A percentile compares a stretch with the other conserved stretches of the same genome.
Evolutionary conservation across 352 stramenopile species (phyloP).

Genomic region (Phytophthora niederhauseri): DNA sequence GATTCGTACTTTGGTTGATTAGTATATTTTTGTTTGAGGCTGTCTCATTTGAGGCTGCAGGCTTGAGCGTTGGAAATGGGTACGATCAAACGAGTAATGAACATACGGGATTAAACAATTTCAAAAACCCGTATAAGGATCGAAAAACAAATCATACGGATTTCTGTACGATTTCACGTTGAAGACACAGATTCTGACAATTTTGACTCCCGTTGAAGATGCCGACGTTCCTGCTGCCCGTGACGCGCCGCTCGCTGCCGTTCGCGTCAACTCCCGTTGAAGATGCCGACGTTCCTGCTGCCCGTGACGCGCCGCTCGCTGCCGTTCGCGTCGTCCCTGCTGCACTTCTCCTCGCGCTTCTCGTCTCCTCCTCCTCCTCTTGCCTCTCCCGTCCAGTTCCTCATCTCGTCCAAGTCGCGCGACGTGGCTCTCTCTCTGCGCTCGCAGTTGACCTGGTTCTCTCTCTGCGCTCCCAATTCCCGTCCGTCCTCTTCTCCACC

Average conservation of each 20-base stretch:
- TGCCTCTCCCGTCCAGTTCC: constrained; percentile 11
- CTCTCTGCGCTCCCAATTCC: constrained; percentile 31
- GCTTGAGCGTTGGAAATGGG: too few relatives aligned
- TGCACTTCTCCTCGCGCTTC: constrained; percentile 14
- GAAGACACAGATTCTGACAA: neutral
- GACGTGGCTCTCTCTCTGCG: constrained; percentile 36
- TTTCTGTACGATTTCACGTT: neutral
- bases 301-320: constrained; percentile 43
- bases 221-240: constrained; percentile 41
- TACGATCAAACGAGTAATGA: too few relatives aligned
- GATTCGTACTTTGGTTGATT: too few relatives aligned
- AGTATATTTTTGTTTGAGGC: too few relatives aligned
- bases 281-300: constrained; percentile 39
- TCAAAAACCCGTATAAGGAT: too few relatives aligned
- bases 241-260: constrained; percentile 39
- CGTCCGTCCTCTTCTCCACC: constrained; percentile 35
- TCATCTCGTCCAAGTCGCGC: constrained; percentile 27
- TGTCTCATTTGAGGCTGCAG: too few relatives aligned
- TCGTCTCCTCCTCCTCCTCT: constrained; percentile 1
- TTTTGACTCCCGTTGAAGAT: neutral
- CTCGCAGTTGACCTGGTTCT: constrained; percentile 28
- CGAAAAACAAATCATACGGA: too few relatives aligned
- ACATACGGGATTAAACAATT: too few relatives aligned
- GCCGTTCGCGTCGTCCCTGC: constrained; percentile 29
- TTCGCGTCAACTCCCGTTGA: constrained; percentile 33